These are phyloP conservation scores for Priceomyces castillae DNA, from an alignment of 805 yeast species.

Conservation along the genomic window DNA sequence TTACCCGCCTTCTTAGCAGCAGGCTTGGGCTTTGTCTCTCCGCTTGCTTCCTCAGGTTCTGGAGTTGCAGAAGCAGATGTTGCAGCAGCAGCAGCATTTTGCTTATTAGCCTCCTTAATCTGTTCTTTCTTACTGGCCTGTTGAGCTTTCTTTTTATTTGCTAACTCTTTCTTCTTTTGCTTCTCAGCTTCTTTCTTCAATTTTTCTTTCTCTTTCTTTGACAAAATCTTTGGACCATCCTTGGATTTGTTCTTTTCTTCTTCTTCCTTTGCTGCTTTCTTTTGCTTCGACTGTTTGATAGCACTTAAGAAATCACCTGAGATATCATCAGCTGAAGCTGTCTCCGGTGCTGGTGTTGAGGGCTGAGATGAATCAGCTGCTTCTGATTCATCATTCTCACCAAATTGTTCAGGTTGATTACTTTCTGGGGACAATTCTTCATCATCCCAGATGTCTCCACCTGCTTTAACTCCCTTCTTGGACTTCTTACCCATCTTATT, in stretches of 20 bases:
- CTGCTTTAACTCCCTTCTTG: constrained; percentile 60
- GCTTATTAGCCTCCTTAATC: constrained; percentile 47
- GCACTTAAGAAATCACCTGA: constrained; percentile 79
- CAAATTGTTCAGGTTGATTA: constrained; percentile 36
- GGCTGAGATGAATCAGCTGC: constrained; percentile 41
- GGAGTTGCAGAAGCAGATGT: constrained; percentile 23
- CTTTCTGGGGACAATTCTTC: constrained; percentile 46
- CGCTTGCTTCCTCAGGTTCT: constrained; percentile 29
- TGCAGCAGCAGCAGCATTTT: constrained; percentile 39
- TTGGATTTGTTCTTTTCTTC: constrained; percentile 50
- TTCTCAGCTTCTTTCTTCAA: constrained; percentile 93
- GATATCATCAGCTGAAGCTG: constrained; percentile 21
- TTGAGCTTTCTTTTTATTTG: constrained; percentile 77
- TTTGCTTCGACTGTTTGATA: constrained; percentile 73
- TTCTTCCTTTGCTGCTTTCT: constrained; percentile 67
- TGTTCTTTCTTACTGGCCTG: constrained; percentile 59
- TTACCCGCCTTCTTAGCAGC: constrained; percentile 57
- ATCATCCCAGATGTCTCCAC: constrained; percentile 80
- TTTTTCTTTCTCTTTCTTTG: constrained; percentile 92
- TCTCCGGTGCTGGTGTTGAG: constrained; percentile 20
- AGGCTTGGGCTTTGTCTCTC: constrained; percentile 34
- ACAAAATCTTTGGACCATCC: constrained; percentile 71
- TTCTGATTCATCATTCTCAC: constrained; percentile 25
- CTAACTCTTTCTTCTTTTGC: constrained; percentile 85
- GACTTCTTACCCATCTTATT: constrained; percentile 50